Evolutionary conservation across 768 basidiomycete genomes (phyloP).

Genomic region (Symmetrospora coprosmae): DNA sequence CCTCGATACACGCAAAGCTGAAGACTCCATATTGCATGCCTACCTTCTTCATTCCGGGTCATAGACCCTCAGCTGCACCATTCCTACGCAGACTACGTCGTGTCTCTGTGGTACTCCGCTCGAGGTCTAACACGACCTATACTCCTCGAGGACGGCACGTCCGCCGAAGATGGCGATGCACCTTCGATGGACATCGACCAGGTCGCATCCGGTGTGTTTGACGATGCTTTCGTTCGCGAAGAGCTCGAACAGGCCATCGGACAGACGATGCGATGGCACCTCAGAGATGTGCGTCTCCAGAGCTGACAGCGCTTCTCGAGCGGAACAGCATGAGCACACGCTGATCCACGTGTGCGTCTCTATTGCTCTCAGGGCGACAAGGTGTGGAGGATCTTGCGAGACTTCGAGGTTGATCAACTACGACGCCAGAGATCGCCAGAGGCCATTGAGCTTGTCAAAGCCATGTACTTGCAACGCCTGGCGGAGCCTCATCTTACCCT

Average conservation of each 20-base stretch:
- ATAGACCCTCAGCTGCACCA: too few species aligned
- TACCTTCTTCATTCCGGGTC: too few species aligned
- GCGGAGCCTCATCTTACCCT: conserved; percentile 39
- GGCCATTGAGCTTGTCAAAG: conserved; percentile 38
- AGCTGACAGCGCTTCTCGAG: too few species aligned
- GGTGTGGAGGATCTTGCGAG: conserved; percentile 57
- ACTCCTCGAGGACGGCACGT: neutral
- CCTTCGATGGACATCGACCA: neutral
- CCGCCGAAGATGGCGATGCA: neutral
- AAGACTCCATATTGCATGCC: too few species aligned
- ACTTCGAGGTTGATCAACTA: conserved; percentile 59
- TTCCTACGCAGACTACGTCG: neutral
- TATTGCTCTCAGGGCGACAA: conserved; percentile 52
- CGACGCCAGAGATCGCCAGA: conserved; percentile 34
- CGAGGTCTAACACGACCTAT: neutral
- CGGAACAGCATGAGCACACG: too few species aligned
- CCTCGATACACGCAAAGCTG: too few species aligned
- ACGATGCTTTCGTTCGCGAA: conserved; percentile 14
- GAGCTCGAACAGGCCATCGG: neutral
- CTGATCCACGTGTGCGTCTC: too few species aligned
- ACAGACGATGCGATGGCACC: conserved; percentile 8
- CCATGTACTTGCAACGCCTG: conserved; percentile 48
- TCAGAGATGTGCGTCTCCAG: neutral
- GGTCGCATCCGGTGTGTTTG: conserved; percentile 5
- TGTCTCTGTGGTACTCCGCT: neutral